Base-by-base conservation (phyloP, 768 basidiomycete species). In the Podaxis sp. region DNA sequence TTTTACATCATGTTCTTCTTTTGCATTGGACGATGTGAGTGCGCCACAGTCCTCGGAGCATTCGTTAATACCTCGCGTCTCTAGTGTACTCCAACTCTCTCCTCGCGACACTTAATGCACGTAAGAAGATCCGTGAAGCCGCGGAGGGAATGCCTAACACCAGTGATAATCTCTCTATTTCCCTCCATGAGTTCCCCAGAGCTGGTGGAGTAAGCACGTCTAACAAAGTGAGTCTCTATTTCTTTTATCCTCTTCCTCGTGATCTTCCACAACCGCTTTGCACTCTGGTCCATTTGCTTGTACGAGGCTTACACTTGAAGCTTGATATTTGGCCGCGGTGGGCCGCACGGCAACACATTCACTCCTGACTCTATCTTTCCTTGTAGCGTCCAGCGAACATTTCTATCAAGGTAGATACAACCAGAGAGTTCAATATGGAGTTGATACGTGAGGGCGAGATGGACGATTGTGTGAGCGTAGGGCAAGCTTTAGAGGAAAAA, bases 1-100 rank as follows among this genome's bases (percentile, higher is more conserved):
- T 68, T 84, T 56, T 87, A 86, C 61, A 81, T 85, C 50, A 70
- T 76, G 1, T 87, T 86, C 70, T 87, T 81, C 68, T 86, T 84
- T 63, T 81, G 77, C 67, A 78, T 85, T 40, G 84, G 85, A 21
- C 76, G 84, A 56, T 68, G 85, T 87, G 67, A 66, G 84, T 78
- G 18, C 18, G 36, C 50, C 47, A 48, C n/a, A 25, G 10, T 27
- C 47, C 47, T 9, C 21, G 5, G 21, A 21, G 1, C 44, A 25
- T 50, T 37, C 10, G n/a, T 46, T 37, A 14, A 21, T 21, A 48
- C 32, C 36, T 55, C 36, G 7, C 35, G 32, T 21, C 1, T 25
- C 57, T 32, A 85, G 83, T 86, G 4, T 86, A 85, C 66, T 79
- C 81, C 42, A 86, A 85, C 66, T 78, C 83, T 4, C 78, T 86